These are phyloP conservation scores for Peniophora sp. DNA, from an alignment of 1,284 basidiomycete genomes.

Conservation along the genomic window DNA sequence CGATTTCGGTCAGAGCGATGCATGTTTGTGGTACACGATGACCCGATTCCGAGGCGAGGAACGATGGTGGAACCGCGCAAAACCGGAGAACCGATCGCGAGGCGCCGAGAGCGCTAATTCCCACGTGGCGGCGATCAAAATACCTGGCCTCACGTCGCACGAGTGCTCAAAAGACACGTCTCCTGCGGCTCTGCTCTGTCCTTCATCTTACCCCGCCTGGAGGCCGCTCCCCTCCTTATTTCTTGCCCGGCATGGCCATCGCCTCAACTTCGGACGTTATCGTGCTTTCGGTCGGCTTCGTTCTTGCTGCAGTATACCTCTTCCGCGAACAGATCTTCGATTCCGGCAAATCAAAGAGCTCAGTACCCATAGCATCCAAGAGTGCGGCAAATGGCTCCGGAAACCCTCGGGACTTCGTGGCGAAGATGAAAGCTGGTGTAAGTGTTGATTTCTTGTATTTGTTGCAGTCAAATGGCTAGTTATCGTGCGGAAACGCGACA, in stretches of 20 bases:
- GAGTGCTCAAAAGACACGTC: too few relatives aligned
- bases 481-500: too few relatives aligned
- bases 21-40: too few relatives aligned
- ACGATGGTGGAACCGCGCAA: too few relatives aligned
- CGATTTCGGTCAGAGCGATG: too few relatives aligned
- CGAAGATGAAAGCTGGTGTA: conserved; percentile 85
- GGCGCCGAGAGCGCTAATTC: too few relatives aligned
- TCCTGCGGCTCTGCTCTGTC: too few relatives aligned
- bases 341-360: conserved; percentile 47
- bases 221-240: conserved; percentile 25
- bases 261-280: conserved; percentile 53
- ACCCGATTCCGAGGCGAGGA: too few relatives aligned
- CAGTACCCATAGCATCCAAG: conserved; percentile 32
- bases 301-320: conserved; percentile 68
- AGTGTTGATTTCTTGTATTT: conserved; percentile 25
- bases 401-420: conserved; percentile 84
- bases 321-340: conserved; percentile 72
- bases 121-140: too few relatives aligned
- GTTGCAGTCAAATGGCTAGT: not conserved
- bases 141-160: too few relatives aligned
- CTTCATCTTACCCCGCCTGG: too few relatives aligned
- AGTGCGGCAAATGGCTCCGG: conserved; percentile 54
- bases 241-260: conserved; percentile 34
- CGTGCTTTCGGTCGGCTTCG: conserved; percentile 62
- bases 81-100: too few relatives aligned